Conservation (phyloP, 495 filamentous ascomycete species). For the Saxispiralis lemnorum region DNA sequence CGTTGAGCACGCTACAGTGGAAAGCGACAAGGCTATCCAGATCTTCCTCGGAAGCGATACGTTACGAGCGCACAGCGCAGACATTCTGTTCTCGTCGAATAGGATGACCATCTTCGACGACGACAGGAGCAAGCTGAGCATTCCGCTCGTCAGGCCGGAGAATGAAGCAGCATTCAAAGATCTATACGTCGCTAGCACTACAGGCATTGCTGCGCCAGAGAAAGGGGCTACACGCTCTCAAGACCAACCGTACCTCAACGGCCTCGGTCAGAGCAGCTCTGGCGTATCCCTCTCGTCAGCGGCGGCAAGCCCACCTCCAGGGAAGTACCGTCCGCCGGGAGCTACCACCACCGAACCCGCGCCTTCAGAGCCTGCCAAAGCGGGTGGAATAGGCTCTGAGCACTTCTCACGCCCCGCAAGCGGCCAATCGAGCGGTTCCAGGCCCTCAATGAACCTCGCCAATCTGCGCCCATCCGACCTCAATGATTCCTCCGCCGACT, state of each 20-base stretch:
- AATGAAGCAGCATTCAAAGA: slow-evolving; percentile 63
- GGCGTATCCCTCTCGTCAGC: slow-evolving; percentile 10
- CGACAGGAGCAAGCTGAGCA: slow-evolving; percentile 70
- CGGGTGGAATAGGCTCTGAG: slow-evolving; percentile 6
- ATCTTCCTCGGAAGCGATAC: slow-evolving; percentile 44
- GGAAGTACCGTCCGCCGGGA: slow-evolving; percentile 13
- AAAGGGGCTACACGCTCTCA: neutral
- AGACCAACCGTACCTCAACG: slow-evolving; percentile 11
- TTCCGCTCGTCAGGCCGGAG: slow-evolving; percentile 88
- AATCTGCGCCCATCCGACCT: neutral
- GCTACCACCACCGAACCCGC: slow-evolving; percentile 3
- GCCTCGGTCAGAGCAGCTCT: slow-evolving; percentile 12
- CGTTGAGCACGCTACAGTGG: slow-evolving; percentile 32
- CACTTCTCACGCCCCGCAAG: slow-evolving; percentile 7
- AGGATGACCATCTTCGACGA: slow-evolving; percentile 72
- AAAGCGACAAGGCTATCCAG: slow-evolving; percentile 23
- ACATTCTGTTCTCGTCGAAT: slow-evolving; percentile 83
- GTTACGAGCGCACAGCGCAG: slow-evolving; percentile 70
- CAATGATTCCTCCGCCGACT: too few relatives aligned
- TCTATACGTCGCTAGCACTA: slow-evolving; percentile 41
- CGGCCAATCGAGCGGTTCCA: slow-evolving; percentile 15
- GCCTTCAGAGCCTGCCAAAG: slow-evolving; percentile 3
- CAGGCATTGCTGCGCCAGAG: neutral
- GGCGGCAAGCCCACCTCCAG: slow-evolving; percentile 12
- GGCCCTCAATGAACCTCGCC: slow-evolving; percentile 7